Evolutionary conservation across 2,329 filamentous ascomycete species (phyloP).

Genomic region (Lanzia echinophila): DNA sequence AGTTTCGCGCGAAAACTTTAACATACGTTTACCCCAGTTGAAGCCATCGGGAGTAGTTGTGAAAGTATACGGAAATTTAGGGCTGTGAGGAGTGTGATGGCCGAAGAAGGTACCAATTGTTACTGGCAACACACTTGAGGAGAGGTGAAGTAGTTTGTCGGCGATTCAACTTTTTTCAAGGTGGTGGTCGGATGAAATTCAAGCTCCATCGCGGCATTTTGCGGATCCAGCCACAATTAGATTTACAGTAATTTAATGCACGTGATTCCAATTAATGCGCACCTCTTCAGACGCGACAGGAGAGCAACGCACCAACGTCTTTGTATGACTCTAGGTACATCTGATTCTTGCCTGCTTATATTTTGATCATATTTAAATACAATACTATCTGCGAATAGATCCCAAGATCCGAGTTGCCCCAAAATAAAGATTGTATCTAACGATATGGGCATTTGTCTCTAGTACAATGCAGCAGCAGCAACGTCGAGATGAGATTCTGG

Average conservation of each 20-base stretch:
- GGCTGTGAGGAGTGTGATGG: constrained; percentile 11
- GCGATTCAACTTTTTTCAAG: constrained; percentile 19
- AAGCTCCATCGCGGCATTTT: constrained; percentile 9
- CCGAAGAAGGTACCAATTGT: constrained; percentile 25
- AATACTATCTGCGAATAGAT: no score
- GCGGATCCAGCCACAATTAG: constrained; percentile 1
- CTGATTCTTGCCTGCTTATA: no score
- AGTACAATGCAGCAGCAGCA: constrained; percentile 52
- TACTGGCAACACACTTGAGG: constrained; percentile 17
- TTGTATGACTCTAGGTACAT: neutral
- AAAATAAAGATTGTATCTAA: constrained; percentile 10
- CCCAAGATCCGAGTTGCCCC: neutral
- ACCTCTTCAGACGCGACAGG: neutral
- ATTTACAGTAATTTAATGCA: neutral
- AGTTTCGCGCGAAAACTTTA: constrained; percentile 15
- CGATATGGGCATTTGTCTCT: constrained; percentile 25
- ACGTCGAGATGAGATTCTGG: constrained; percentile 90
- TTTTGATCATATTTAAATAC: no score
- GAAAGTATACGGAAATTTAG: constrained; percentile 7
- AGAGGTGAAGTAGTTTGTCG: constrained; percentile 14
- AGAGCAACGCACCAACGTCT: no score
- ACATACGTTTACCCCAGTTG: constrained; percentile 47
- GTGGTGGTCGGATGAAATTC: constrained; percentile 18
- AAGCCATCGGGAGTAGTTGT: constrained; percentile 30
- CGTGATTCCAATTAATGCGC: constrained; percentile 9